Base-by-base conservation (phyloP, 148 eudicot genomes). In the Pouteria glomerata region DNA sequence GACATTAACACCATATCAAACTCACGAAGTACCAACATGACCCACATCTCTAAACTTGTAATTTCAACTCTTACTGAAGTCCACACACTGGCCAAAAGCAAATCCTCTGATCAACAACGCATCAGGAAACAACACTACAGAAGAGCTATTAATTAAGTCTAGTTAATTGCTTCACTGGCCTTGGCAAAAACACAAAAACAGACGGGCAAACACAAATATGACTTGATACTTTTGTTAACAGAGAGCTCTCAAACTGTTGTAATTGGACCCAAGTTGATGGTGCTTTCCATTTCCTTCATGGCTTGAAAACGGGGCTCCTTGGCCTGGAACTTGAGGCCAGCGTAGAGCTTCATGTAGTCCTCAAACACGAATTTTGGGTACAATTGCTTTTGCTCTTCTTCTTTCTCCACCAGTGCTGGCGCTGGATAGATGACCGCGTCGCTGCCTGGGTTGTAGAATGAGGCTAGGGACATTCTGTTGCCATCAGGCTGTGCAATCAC, bases 381-480 rank as follows among this genome's bases (percentile, higher is more conserved):
- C 44, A 76, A 35, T 45, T 76, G 34, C 6, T 57, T 53, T 15
- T 73, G 62, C 63, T 85, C 73, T 41, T 77, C 84, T 56, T 76
- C 88, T 75, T 84, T 82, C 57, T 74, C 87, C 14, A 90, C 63
- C 66, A 90, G 69, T 63, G 74, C 82, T 6, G 97, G 94, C 7
- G 94, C 92, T 24, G 97, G 98, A 65, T 84, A 93, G 73, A 93
- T 93, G 71, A 93, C 73, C 0, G 98, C 98, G 71, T 93, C 98
- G n/a, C 90, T 73, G 14, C 92, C 97, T 0, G 98, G 98, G 80
- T 93, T 93, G 87, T 93, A 93, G 88, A 93, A 93, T n/a, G 98
- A 93, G 35, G 98, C 98, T 52, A 93, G 62, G 1, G 98, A 93
- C 98, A 93, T 93, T 57, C 98, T 78, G 72, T 75, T 87, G 2